These are phyloP conservation scores for Fusarium pseudoanthophilum DNA, from an alignment of 2,329 filamentous ascomycete species.

Conservation along the genomic window DNA sequence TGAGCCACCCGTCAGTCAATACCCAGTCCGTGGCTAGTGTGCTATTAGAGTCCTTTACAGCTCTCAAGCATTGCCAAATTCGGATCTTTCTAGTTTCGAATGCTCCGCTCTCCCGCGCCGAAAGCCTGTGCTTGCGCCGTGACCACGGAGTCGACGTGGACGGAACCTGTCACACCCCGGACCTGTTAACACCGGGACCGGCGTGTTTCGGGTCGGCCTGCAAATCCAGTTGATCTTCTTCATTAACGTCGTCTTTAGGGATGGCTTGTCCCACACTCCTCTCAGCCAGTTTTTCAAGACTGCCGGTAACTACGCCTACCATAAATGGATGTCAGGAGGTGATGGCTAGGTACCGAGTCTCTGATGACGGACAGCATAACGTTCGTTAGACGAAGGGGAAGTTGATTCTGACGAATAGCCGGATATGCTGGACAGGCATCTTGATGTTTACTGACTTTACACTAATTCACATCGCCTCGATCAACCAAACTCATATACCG, in stretches of 20 bases:
- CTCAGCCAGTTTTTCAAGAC: conserved; percentile 16
- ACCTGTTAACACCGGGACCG: conserved; percentile 19
- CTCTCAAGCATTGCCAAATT: neutral
- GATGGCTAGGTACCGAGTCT: neutral
- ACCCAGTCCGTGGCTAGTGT: neutral
- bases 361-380: neutral
- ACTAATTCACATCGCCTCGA: neutral
- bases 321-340: conserved; percentile 1
- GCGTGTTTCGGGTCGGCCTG: conserved; percentile 21
- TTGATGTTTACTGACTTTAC: neutral
- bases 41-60: neutral
- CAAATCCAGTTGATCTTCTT: conserved; percentile 1
- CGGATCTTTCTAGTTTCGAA: neutral
- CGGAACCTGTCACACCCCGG: conserved; percentile 11
- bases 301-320: conserved; percentile 15
- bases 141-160: conserved; percentile 2
- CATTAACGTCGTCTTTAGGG: neutral
- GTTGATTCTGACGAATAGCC: neutral
- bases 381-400: neutral
- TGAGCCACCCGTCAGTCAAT: neutral
- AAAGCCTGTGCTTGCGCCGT: conserved; percentile 12
- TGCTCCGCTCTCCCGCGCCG: neutral
- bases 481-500: neutral
- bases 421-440: neutral
- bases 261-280: conserved; percentile 3